Percentiles rank a stretch among this genome's conserved stretches.
phyloP scores from a whole-genome alignment of 1,139 yeast genomes.

The Lodderomyces oxycetoniae region DNA sequence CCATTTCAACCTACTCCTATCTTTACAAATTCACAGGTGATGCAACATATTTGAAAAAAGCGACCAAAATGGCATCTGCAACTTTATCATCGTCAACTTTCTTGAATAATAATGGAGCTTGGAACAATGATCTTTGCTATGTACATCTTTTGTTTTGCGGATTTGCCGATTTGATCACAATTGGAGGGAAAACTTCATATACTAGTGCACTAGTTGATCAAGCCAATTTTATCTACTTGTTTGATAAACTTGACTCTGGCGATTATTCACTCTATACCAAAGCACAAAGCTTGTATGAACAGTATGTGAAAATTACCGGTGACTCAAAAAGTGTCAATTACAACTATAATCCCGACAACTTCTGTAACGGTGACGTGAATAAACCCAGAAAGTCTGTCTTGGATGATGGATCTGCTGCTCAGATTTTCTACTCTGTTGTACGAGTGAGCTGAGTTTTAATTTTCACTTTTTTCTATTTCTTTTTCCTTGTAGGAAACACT shows the following conservation, averaged over 20 bases:
- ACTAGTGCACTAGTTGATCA: conserved; percentile 20
- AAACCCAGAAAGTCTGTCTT: conserved; percentile 17
- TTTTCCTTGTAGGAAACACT: too few relatives aligned
- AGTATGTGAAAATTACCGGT: conserved; percentile 10
- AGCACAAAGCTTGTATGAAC: conserved; percentile 13
- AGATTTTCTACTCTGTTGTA: conserved; percentile 18
- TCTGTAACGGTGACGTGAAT: conserved; percentile 14
- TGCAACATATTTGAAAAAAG: conserved; percentile 15
- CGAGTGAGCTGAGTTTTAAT: conserved; percentile 10
- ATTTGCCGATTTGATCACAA: conserved; percentile 19
- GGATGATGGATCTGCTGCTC: conserved; percentile 25
- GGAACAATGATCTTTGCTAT: conserved; percentile 25
- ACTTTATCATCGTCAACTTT: conserved; percentile 16
- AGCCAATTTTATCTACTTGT: conserved; percentile 19
- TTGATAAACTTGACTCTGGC: conserved; percentile 17
- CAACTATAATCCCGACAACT: conserved; percentile 10
- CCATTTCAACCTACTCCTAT: conserved; percentile 30
- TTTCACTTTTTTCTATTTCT: too few relatives aligned
- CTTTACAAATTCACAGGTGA: conserved; percentile 18
- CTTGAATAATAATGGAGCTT: conserved; percentile 22
- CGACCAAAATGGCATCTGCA: conserved; percentile 10
- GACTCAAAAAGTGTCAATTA: conserved; percentile 3
- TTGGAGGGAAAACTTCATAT: conserved; percentile 12
- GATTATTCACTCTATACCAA: conserved; percentile 14
- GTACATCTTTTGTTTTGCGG: conserved; percentile 25